Evolutionary conservation across 2,329 filamentous ascomycete species (phyloP), one percentile per base, ranked within the genome.

Genomic region (Albifimbria verrucaria): DNA sequence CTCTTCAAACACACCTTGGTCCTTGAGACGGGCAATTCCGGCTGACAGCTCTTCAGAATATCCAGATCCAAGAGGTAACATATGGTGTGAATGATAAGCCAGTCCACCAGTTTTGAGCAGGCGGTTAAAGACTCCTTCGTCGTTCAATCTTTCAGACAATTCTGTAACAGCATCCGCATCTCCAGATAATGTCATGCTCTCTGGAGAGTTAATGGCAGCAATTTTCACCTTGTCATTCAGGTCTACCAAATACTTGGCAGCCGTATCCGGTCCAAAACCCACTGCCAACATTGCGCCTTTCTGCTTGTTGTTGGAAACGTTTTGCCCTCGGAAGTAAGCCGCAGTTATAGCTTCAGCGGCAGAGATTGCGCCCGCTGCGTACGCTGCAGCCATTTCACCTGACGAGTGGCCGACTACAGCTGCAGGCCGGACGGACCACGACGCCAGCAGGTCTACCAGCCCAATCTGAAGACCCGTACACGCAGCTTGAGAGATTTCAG

Each of bases 351-450:
- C 54, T 17, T 57, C 50, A 4, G 28, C 15, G 6, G 52, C 50
- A 15, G 50, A 53, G 23, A 56, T 24, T 9, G 4, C 26, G 3
- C 54, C 53, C 18, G 62, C 47, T 2, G 62, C 59, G 24, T 65
- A 65, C 0, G 59, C 62, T 3, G 64, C 63, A 0, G 57, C 64
- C 7, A 66, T 64, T 46, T 66, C 64, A 1, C 64, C 64, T 2
- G 62, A 63, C 1, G 62, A 65, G 24, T 72, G 63, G 7, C 71
- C 70, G 2, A 63, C 75, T 32, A 77, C 74, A 46, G 67, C 62
- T 11, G 56, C 52, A 4, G 70, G 69, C 20, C 59, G 52, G 18
- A 72, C 48, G 7, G 59, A 59, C 60, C 66, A 66, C 2, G 62
- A 63, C 5, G 55, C 56, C 42, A 71, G 65, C 2, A 71, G 55